These are phyloP conservation scores for Aspergillus hortae DNA, from an alignment of 2,329 filamentous ascomycete species.

Conservation along the genomic window DNA sequence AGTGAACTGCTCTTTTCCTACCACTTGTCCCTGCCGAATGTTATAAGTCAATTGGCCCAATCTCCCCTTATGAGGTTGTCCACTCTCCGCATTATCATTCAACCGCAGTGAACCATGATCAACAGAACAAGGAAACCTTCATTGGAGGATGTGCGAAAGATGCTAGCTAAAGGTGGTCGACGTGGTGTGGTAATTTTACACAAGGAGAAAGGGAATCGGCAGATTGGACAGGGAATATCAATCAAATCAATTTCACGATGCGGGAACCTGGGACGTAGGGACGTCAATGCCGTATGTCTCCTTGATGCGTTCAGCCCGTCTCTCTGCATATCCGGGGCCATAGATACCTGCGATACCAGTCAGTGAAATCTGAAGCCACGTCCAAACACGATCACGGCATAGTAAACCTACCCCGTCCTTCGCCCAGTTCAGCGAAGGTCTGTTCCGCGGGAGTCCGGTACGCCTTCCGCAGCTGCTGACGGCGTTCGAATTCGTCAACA, in stretches of 20 bases:
- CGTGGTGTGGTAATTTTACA: constrained; percentile 28
- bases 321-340: constrained; percentile 77
- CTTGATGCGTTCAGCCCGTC: constrained; percentile 75
- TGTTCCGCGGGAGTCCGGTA: constrained; percentile 73
- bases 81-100: not conserved
- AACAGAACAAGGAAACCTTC: constrained; percentile 8
- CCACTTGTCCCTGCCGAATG: no score
- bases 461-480: constrained; percentile 69
- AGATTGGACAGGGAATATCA: constrained; percentile 17
- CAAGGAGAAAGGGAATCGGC: constrained; percentile 19
- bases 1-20: no score
- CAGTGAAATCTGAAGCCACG: constrained; percentile 11
- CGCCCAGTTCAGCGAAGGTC: constrained; percentile 76
- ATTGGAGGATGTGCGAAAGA: constrained; percentile 15
- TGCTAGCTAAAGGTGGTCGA: constrained; percentile 21
- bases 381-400: not conserved
- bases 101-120: not conserved
- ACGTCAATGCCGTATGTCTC: constrained; percentile 87
- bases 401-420: constrained; percentile 70
- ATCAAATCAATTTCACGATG: constrained; percentile 33
- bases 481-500: constrained; percentile 71
- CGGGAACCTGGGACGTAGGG: constrained; percentile 53
- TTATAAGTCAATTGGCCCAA: no score
- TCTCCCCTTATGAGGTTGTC: no score
- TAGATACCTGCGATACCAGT: constrained; percentile 61